Evolutionary conservation across 2,329 filamentous ascomycete species (phyloP).

Genomic region (Botryotinia narcissicola): DNA sequence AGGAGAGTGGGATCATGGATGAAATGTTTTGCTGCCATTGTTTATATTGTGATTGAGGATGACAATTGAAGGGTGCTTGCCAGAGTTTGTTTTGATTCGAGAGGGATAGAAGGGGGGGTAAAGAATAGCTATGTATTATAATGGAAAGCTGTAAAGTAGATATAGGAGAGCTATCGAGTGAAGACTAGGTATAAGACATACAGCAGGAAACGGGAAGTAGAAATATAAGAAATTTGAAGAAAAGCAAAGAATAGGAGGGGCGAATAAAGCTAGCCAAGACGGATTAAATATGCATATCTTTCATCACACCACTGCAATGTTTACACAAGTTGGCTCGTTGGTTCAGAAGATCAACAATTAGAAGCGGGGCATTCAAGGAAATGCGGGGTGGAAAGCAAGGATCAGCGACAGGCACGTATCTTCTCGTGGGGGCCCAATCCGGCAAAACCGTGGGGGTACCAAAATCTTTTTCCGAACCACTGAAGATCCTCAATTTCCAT

Average conservation of each 20-base stretch:
- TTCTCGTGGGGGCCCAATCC: neutral
- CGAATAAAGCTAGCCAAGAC: neutral
- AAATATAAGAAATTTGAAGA: neutral
- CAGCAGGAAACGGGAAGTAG: neutral
- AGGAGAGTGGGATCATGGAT: slow-evolving; percentile 79
- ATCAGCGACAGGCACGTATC: neutral
- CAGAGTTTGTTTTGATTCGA: neutral
- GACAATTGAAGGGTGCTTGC: neutral
- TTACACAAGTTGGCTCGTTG: neutral
- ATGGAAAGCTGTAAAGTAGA: neutral
- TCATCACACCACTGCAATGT: neutral
- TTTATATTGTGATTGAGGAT: slow-evolving; percentile 17
- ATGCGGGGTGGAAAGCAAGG: slow-evolving; percentile 11
- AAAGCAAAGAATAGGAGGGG: slow-evolving; percentile 6
- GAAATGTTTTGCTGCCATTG: slow-evolving; percentile 74
- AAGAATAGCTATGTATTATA: neutral
- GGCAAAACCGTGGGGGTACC: slow-evolving; percentile 16
- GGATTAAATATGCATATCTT: slow-evolving; percentile 3
- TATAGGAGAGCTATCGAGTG: neutral
- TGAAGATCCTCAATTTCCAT: slow-evolving; percentile 3
- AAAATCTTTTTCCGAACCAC: slow-evolving; percentile 12
- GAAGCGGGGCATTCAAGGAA: slow-evolving; percentile 4
- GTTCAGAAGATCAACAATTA: slow-evolving; percentile 1
- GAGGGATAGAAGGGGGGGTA: neutral
- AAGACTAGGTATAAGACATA: neutral